Conservation (phyloP, 1,139 yeast species). For the Pichia cactophila region DNA sequence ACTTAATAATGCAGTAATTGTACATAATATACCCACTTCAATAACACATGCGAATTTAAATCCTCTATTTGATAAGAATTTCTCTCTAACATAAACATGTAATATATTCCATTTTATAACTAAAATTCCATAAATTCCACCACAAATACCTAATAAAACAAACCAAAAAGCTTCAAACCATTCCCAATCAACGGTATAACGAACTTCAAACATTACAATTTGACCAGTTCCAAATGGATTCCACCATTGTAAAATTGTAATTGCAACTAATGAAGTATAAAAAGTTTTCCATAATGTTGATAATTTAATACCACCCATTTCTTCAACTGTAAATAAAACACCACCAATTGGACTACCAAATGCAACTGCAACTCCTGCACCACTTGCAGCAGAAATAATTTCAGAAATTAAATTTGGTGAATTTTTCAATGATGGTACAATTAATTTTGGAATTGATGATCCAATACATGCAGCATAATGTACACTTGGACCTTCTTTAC, state of each 20-base stretch:
- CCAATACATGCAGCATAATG: slow-evolving; percentile 85
- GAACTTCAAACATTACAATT: slow-evolving; percentile 82
- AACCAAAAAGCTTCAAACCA: slow-evolving; percentile 78
- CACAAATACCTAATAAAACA: slow-evolving; percentile 74
- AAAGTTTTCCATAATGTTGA: slow-evolving; percentile 87
- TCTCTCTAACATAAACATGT: slow-evolving; percentile 73
- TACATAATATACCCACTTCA: slow-evolving; percentile 64
- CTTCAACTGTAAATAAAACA: slow-evolving; percentile 64
- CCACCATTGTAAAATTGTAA: slow-evolving; percentile 63
- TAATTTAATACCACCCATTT: slow-evolving; percentile 65
- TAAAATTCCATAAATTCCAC: slow-evolving; percentile 82
- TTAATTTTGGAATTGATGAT: slow-evolving; percentile 50
- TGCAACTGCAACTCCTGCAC: slow-evolving; percentile 71
- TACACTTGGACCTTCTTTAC: slow-evolving; percentile 83
- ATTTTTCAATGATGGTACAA: slow-evolving; percentile 34
- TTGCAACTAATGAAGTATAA: slow-evolving; percentile 85
- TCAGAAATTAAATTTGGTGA: slow-evolving; percentile 49
- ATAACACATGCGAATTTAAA: slow-evolving; percentile 30
- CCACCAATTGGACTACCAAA: slow-evolving; percentile 74
- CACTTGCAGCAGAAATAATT: slow-evolving; percentile 52
- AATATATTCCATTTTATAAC: slow-evolving; percentile 74
- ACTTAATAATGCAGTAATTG: slow-evolving; percentile 67
- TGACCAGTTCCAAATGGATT: slow-evolving; percentile 95
- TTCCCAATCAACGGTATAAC: slow-evolving; percentile 81
- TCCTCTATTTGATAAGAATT: slow-evolving; percentile 41